Percentiles rank a stretch among this genome's conserved stretches.
Conservation (phyloP, 2,329 filamentous ascomycete genomes). For the Arthrobotrys sphaeroides region DNA sequence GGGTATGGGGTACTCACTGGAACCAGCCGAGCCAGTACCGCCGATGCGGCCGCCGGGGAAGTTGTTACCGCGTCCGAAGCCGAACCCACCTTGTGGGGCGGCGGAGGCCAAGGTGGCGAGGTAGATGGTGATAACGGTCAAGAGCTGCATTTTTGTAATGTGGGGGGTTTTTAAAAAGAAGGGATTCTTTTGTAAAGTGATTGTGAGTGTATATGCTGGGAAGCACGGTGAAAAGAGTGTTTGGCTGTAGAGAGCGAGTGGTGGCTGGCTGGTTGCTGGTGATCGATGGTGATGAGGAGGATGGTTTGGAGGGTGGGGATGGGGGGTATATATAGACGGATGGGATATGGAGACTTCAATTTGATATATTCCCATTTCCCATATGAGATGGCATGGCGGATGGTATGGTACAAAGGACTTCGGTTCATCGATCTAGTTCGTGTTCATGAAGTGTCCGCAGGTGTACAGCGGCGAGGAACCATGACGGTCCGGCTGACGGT, state of each 20-base stretch:
- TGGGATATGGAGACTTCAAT: background rate
- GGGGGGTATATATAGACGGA: slow-evolving; percentile 29
- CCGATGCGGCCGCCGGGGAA: slow-evolving; percentile 18
- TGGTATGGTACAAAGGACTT: background rate
- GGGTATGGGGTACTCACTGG: slow-evolving; percentile 10
- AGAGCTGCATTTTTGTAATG: slow-evolving; percentile 46
- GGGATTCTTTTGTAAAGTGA: background rate
- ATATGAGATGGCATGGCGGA: too few species aligned
- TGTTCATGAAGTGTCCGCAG: background rate
- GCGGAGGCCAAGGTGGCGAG: slow-evolving; percentile 45
- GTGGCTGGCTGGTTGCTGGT: slow-evolving; percentile 15
- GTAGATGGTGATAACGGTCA: slow-evolving; percentile 35
- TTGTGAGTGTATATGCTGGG: background rate
- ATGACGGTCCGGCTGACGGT: background rate
- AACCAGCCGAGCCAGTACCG: slow-evolving; percentile 30
- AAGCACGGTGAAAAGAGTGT: slow-evolving; percentile 23
- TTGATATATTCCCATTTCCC: background rate
- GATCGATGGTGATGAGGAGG: background rate
- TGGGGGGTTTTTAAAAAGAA: background rate
- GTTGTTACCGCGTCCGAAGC: background rate
- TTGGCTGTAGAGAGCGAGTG: slow-evolving; percentile 17
- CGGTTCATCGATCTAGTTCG: too few species aligned
- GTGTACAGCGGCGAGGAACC: too few species aligned
- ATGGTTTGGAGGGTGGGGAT: background rate
- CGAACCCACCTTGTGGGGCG: slow-evolving; percentile 18